phyloP scores from a whole-genome alignment of 2,329 filamentous ascomycete genomes.

The Neofusicoccum kwambonambiense region DNA sequence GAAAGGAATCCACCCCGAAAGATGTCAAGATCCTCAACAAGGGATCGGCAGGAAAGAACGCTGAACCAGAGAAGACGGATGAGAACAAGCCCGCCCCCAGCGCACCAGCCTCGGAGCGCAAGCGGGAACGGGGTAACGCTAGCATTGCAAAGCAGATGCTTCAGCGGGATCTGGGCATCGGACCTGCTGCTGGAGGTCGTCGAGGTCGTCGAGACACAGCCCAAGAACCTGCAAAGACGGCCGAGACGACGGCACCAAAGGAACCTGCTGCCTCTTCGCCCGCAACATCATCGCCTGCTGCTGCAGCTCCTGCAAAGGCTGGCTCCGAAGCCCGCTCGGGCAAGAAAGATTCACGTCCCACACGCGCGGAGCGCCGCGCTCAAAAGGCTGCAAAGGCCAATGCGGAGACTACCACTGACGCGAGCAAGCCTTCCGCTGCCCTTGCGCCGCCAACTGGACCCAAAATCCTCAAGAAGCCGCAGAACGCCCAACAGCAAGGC shows the following conservation, averaged over 20 bases:
- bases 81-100: slow-evolving; percentile 23
- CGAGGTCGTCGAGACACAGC: slow-evolving; percentile 29
- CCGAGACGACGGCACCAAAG: slow-evolving; percentile 30
- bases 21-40: slow-evolving; percentile 60
- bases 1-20: slow-evolving; percentile 59
- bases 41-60: slow-evolving; percentile 36
- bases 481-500: slow-evolving; percentile 21
- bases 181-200: slow-evolving; percentile 44
- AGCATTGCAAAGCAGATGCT: slow-evolving; percentile 58
- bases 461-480: slow-evolving; percentile 20
- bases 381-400: slow-evolving; percentile 39
- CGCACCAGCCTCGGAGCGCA: slow-evolving; percentile 43
- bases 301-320: slow-evolving; percentile 17
- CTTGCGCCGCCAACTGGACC: slow-evolving; percentile 20
- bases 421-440: slow-evolving; percentile 37
- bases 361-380: slow-evolving; percentile 38
- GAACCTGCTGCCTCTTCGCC: slow-evolving; percentile 20
- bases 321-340: slow-evolving; percentile 22
- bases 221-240: slow-evolving; percentile 23
- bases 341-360: slow-evolving; percentile 38
- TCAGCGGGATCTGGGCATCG: slow-evolving; percentile 61
- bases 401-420: slow-evolving; percentile 23
- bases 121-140: slow-evolving; percentile 54
- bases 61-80: slow-evolving; percentile 24
- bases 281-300: slow-evolving; percentile 17